Evolutionary conservation across 2,329 filamentous ascomycete species (phyloP), one percentile per base, ranked within the genome.

Genomic region (Exophiala aquamarina): DNA sequence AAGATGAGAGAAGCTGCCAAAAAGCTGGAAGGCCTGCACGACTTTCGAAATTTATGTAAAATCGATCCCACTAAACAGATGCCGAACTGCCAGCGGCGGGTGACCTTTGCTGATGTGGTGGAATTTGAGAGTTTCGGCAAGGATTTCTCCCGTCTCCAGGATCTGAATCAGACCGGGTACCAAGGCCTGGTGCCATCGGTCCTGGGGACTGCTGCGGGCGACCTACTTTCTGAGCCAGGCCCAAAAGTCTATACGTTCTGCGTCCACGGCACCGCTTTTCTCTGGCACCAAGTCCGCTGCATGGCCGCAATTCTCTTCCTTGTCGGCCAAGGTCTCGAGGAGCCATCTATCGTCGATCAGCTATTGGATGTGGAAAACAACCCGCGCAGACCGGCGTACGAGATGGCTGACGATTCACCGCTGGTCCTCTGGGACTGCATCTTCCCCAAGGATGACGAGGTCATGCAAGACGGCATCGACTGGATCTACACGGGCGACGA

Each of bases 41-140:
- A 98, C 71, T 98, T 97, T 71, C 83, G 93, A 50, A 98, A 98
- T 68, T 87, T 97, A 64, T 97, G 93, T 78, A 95, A 95, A 68
- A 76, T 97, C 49, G 93, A 98, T 68, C 78, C 87, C 1, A 83
- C 78, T 60, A 97, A 97, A 74, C 89, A 95, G 68, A 88, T 95
- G 59, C 82, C 82, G 26, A 93, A 88, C 64, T 97, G 92, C 61
- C 72, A 81, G 59, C 78, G 93, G 33, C 78, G 81, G 34, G 89
- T 98, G 59, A 91, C 86, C 65, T 82, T 87, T 68, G 81, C 89
- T 8, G 83, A 86, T 60, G 87, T 98, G 53, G 83, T 89, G 49
- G 79, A 86, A 61, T 82, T 91, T 2, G 66, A 77, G 17, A 72
- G 68, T 31, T 75, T 75, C 9, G 76, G 77, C 4, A 61, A 87